Conservation (phyloP, 257 asterid genomes). For the Solanum pinnatisectum region DNA sequence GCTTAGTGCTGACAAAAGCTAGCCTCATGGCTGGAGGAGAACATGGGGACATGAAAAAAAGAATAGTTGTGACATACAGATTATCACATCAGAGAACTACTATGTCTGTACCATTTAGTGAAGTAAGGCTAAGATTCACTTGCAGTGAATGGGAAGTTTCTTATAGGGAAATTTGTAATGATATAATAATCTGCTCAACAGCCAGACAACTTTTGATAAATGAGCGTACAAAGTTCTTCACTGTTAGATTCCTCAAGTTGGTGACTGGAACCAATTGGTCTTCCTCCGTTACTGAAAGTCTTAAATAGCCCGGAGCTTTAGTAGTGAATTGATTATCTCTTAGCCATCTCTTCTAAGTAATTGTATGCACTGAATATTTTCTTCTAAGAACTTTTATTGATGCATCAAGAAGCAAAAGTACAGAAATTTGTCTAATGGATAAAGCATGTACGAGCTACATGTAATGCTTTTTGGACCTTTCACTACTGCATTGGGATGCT, state of each 20-base stretch:
- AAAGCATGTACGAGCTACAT: not conserved
- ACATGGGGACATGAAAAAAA: not conserved
- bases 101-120: not conserved
- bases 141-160: not conserved
- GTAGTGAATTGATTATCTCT: not conserved
- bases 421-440: not conserved
- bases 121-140: not conserved
- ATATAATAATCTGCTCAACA: not conserved
- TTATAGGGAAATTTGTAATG: not conserved
- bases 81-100: not conserved
- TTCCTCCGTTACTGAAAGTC: not conserved
- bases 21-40: not conserved
- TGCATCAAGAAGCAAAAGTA: not conserved
- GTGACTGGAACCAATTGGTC: not conserved
- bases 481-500: not conserved
- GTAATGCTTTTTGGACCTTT: not conserved
- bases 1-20: not conserved
- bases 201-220: not conserved
- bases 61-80: no score
- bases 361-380: not conserved
- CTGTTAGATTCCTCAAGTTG: not conserved
- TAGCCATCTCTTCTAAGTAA: not conserved
- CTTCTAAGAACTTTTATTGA: not conserved
- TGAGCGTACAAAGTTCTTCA: not conserved
- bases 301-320: not conserved